A percentile compares a stretch with the other conserved stretches of the same genome.
Evolutionary conservation across 805 yeast species (phyloP).

Genomic region (Myxozyma neglecta): DNA sequence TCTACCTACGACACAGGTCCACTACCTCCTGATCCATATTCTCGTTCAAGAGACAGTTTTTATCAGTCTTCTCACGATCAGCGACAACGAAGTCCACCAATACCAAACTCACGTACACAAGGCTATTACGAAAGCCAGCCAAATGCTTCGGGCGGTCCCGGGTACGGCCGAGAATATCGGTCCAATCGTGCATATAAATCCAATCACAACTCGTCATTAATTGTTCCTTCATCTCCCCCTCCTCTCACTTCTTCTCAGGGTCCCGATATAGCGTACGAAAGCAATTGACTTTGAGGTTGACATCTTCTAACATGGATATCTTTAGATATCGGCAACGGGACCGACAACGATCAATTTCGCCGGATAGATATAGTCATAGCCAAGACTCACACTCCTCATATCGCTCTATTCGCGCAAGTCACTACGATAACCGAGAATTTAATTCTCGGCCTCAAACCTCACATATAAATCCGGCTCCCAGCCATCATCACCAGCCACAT

Average conservation of each 20-base stretch:
- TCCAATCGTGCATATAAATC: constrained; percentile 3
- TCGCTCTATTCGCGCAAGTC: neutral
- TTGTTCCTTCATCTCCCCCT: neutral
- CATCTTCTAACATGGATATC: neutral
- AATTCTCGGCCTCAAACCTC: neutral
- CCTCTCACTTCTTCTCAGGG: constrained; percentile 3
- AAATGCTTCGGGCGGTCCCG: neutral
- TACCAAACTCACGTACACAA: neutral
- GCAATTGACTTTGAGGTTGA: neutral
- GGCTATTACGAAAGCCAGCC: constrained; percentile 5
- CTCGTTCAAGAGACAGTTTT: constrained; percentile 17
- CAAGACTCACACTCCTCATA: constrained; percentile 1
- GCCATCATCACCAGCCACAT: neutral
- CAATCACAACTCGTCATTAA: neutral
- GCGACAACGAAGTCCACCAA: constrained; percentile 3
- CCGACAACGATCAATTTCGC: constrained; percentile 27
- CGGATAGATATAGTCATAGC: constrained; percentile 17
- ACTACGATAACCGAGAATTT: neutral
- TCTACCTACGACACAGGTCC: constrained; percentile 8
- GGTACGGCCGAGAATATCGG: neutral
- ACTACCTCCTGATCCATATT: constrained; percentile 22
- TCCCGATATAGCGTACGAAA: neutral
- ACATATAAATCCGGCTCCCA: neutral
- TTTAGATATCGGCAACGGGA: neutral
- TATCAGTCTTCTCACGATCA: neutral